phyloP scores from a whole-genome alignment of 1,284 basidiomycete species.

The Exsudoporus floridanus region DNA sequence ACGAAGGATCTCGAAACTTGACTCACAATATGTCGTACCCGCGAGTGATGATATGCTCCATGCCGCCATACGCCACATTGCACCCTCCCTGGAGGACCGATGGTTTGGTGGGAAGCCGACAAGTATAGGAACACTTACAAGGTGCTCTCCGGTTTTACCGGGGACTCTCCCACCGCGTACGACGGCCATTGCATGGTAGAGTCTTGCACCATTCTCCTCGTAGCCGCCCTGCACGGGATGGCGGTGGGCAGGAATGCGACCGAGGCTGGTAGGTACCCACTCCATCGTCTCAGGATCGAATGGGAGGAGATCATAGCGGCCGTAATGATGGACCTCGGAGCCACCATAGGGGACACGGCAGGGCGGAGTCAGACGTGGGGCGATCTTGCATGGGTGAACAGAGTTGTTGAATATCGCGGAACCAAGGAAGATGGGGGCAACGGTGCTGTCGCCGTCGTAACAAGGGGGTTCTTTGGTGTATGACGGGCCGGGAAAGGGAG shows the following conservation, averaged over 20 bases:
- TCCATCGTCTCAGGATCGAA: slow-evolving; percentile 68
- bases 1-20: neutral
- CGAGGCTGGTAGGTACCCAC: slow-evolving; percentile 59
- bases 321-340: slow-evolving; percentile 54
- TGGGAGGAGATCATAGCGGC: slow-evolving; percentile 69
- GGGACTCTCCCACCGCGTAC: slow-evolving; percentile 58
- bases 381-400: slow-evolving; percentile 80
- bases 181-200: slow-evolving; percentile 55
- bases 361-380: slow-evolving; percentile 49
- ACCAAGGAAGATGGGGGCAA: slow-evolving; percentile 63
- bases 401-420: slow-evolving; percentile 64
- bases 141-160: slow-evolving; percentile 69
- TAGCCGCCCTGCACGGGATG: slow-evolving; percentile 56
- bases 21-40: slow-evolving; percentile 61
- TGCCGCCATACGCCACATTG: slow-evolving; percentile 41
- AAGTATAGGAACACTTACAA: slow-evolving; percentile 44
- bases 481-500: slow-evolving; percentile 45
- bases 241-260: slow-evolving; percentile 55
- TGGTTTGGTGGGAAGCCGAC: slow-evolving; percentile 26
- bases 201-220: slow-evolving; percentile 40
- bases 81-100: slow-evolving; percentile 39
- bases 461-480: slow-evolving; percentile 49
- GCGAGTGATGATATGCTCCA: slow-evolving; percentile 45
- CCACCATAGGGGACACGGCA: slow-evolving; percentile 66
- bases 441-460: slow-evolving; percentile 49